Conservation (phyloP, 495 filamentous ascomycete species). For the Aspergillus sclerotioniger region DNA sequence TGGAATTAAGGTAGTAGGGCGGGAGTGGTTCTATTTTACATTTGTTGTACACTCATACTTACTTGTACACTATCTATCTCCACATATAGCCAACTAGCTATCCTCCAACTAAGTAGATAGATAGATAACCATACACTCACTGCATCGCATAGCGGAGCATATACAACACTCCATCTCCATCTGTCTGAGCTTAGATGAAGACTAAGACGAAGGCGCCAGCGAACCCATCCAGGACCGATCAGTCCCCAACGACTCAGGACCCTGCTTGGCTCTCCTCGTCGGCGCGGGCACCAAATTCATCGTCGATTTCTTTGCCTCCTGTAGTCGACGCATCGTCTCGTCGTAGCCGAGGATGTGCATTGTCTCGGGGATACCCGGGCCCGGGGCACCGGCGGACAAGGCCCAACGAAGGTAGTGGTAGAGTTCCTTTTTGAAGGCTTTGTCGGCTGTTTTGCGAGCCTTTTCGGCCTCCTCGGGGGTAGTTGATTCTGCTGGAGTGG, state of each 20-base stretch:
- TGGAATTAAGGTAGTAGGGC: background rate
- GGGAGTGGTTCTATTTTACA: background rate
- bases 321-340: slow-evolving; percentile 55
- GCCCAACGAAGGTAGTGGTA: slow-evolving; percentile 68
- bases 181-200: no score
- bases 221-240: slow-evolving; percentile 43
- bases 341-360: slow-evolving; percentile 64
- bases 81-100: background rate
- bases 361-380: slow-evolving; percentile 55
- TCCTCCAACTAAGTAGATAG: background rate
- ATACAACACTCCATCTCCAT: background rate
- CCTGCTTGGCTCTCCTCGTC: slow-evolving; percentile 5
- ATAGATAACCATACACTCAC: background rate
- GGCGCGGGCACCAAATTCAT: slow-evolving; percentile 20
- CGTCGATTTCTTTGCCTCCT: slow-evolving; percentile 42
- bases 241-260: slow-evolving; percentile 9
- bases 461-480: slow-evolving; percentile 11
- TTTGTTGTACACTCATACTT: background rate
- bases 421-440: slow-evolving; percentile 41
- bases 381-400: slow-evolving; percentile 54
- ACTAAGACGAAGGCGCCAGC: slow-evolving; percentile 22
- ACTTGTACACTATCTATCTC: background rate
- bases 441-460: slow-evolving; percentile 23
- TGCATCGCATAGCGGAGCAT: background rate
- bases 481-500: slow-evolving; percentile 9